phyloP scores from a whole-genome alignment of 257 asterid genomes.

The Penstemon davidsonii region DNA sequence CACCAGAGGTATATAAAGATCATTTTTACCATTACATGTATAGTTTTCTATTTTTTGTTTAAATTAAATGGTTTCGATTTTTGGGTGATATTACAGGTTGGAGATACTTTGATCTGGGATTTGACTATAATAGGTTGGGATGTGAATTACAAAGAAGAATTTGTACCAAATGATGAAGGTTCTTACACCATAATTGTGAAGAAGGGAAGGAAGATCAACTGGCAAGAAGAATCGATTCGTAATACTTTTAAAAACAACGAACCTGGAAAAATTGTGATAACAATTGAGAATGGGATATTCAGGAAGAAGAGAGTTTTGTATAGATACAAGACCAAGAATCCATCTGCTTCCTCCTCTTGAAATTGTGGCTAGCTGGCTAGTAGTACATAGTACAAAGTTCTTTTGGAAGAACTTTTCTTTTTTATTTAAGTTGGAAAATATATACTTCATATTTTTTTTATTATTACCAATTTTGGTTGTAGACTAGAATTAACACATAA shows the following conservation, averaged over 20 bases:
- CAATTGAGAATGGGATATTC: slow-evolving; percentile 51
- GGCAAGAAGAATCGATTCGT: slow-evolving; percentile 52
- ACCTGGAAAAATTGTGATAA: slow-evolving; percentile 53
- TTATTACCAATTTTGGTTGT: not conserved
- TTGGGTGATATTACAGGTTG: slow-evolving; percentile 34
- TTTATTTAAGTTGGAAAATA: not conserved
- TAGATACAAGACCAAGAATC: slow-evolving; percentile 41
- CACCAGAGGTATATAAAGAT: slow-evolving; percentile 39
- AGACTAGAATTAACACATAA: not conserved
- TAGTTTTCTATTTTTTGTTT: not conserved
- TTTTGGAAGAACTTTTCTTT: not conserved
- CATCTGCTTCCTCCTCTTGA: slow-evolving; percentile 4
- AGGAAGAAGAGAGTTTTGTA: slow-evolving; percentile 49
- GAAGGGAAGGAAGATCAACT: slow-evolving; percentile 43
- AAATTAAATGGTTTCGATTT: not conserved
- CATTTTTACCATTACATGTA: not conserved
- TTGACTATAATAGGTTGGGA: slow-evolving; percentile 60
- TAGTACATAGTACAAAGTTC: not conserved
- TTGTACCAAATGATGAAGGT: slow-evolving; percentile 46
- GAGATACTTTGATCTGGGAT: slow-evolving; percentile 52
- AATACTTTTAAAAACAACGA: slow-evolving; percentile 49
- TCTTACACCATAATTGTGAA: slow-evolving; percentile 56
- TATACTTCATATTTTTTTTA: not conserved
- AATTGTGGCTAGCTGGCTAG: not conserved
- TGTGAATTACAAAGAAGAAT: slow-evolving; percentile 65